Evolutionary conservation across 2,329 filamentous ascomycete species (phyloP), one percentile per base, ranked within the genome.

Genomic region (Xylariales sp.): DNA sequence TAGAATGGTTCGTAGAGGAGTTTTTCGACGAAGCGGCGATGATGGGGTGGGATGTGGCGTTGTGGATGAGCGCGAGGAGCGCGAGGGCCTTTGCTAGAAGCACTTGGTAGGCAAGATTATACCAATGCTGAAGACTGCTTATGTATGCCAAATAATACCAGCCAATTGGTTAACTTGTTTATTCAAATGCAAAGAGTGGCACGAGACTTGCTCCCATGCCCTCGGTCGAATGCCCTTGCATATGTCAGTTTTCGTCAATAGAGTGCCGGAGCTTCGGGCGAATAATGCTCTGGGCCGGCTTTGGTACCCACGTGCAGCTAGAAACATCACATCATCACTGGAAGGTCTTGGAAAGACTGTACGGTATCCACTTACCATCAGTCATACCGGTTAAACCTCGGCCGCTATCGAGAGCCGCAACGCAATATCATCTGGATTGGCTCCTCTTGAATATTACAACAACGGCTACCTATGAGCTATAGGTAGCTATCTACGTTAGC

Each of bases 151-250:
- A 48, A 63, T 34, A 49, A 60, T 62, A 46, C 36, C 55, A 50
- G 34, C 16, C 8, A n/a, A n/a, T 34, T 34, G n/a, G 23, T 39
- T 30, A 6, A 28, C 18, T 32, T 49, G 23, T 10, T 41, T 64
- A 56, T 48, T 39, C 53, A 46, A 54, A 28, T 30, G 36, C 49
- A 60, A 58, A 14, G 8, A 54, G 28, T 32, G 61, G 56, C 67
- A 43, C 58, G 62, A 55, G 52, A 65, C 55, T 69, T 69, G 65
- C 67, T 56, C 67, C 72, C 72, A 74, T 73, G 68, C 67, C 68
- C 68, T 69, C 67, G 45, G 54, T 55, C 60, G 59, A 70, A 67
- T 64, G 63, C 49, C 64, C 56, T 49, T 68, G 65, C 63, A 66
- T 68, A 66, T 67, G 58, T 69, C 63, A 64, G 67, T 23, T 23